Evolutionary conservation across 768 basidiomycete species (phyloP), one percentile per base, ranked within the genome.

Genomic region (Gloeophyllum trabeum): DNA sequence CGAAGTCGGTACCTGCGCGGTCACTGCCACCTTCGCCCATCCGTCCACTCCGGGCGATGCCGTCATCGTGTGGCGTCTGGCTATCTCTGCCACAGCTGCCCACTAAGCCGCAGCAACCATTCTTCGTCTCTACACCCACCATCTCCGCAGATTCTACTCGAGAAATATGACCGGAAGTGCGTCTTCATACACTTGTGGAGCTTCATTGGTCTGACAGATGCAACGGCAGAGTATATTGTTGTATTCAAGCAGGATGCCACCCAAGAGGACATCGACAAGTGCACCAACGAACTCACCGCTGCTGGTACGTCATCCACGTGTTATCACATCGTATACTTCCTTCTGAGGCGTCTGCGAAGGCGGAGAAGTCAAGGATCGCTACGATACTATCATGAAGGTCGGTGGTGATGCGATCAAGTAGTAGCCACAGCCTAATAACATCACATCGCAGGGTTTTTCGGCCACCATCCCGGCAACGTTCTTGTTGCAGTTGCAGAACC

Each of bases 191-290:
- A 7, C 28, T 7, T 30, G 7, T 30, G 28, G 16, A 30, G 7
- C 10, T 7, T 7, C 10, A 30, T 16, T 7, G 28, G 16, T 7
- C 28, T 30, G 12, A 7, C n/a, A 43, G 20, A 23, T 23, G 24
- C 22, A 52, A 30, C 16, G 28, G 28, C 28, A 77, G 75, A 58
- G 48, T 76, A 65, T 51, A 76, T 77, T 42, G 66, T 79, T 32
- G 63, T 73, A 5, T 78, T 79, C 62, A 76, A 75, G 54, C 54
- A 67, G 2, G 35, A 43, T 21, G 71, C 63, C 30, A 53, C 66
- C 21, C 39, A 58, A 26, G 66, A 63, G 6, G 53, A 66, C 41
- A 62, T 78, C 24, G 49, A 68, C 24, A 48, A 66, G 37, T 75
- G 64, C 44, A 62, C 55, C 5, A 45, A 58, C 0, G 54, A 63